Evolutionary conservation across 352 stramenopile genomes (phyloP).

Genomic region (Plasmopara viticola): DNA sequence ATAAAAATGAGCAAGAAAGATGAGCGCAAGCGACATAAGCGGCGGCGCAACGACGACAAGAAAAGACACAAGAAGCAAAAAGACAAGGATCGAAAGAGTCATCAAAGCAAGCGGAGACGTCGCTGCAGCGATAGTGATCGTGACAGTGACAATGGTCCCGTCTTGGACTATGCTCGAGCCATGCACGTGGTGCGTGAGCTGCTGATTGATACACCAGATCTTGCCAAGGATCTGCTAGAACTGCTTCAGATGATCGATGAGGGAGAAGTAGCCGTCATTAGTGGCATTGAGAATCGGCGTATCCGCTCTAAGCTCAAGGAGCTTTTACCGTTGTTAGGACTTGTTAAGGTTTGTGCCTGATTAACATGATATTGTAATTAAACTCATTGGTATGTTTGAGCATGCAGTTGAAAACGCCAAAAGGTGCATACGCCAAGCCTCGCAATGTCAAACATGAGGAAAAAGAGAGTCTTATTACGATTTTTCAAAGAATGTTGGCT

Average conservation of each 20-base stretch:
- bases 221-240: constrained; percentile 51
- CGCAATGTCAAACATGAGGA: constrained; percentile 7
- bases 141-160: constrained; percentile 12
- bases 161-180: constrained; percentile 28
- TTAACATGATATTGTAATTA: too few species aligned
- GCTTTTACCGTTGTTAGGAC: constrained; percentile 68
- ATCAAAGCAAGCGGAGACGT: constrained; percentile 11
- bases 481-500: constrained; percentile 44
- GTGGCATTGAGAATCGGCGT: constrained; percentile 63
- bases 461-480: constrained; percentile 36
- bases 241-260: constrained; percentile 76
- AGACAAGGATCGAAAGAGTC: constrained; percentile 23
- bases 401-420: constrained; percentile 39
- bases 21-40: constrained; percentile 33
- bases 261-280: constrained; percentile 67
- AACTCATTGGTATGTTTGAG: neutral
- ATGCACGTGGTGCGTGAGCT: constrained; percentile 45
- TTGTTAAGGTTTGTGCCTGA: constrained; percentile 38
- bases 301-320: constrained; percentile 57
- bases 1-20: constrained; percentile 24
- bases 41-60: constrained; percentile 24
- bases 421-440: constrained; percentile 47
- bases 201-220: constrained; percentile 56
- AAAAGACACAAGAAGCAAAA: constrained; percentile 34
- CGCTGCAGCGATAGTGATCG: constrained; percentile 12